Evolutionary conservation across 192 early-diverging fungal species (phyloP), one percentile per base, ranked within the genome.

Genomic region (Chytriomyces hyalinus): DNA sequence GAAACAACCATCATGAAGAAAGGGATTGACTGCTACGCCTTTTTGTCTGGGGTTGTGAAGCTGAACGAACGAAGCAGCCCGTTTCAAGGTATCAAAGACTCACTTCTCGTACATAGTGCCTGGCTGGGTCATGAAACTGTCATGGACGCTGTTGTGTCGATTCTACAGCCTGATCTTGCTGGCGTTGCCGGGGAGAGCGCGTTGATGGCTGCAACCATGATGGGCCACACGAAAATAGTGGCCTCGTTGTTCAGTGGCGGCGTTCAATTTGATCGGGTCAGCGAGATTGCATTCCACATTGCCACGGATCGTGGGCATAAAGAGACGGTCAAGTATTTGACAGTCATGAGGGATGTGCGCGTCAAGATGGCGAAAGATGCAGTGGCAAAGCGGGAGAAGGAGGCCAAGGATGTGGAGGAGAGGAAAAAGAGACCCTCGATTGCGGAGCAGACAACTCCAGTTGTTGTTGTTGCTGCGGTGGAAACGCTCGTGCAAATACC

Each of bases 81-180:
- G 20, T 63, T 78, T 28, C 77, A 62, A 9, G 8, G 22, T n/a
- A 61, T 78, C n/a, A 71, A 66, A 26, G 49, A 63, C 20, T 79
- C 91, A 17, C 62, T 82, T 17, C 47, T 92, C 17, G 76, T 87
- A 2, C 90, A 92, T 62, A 80, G 78, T 20, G 80, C 86, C 46
- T 84, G 87, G 68, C 80, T 92, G 53, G 91, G 89, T 79, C 89
- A 72, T 46, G 87, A 86, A 49, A 49, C 77, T 65, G 77, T 78
- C 3, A 63, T 78, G 59, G 77, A 78, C 26, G 77, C 77, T 45
- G 77, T 78, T 9, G 20, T 78, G 3, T 20, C 70, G 17, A 62
- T 73, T 8, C 43, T 73, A 28, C 77, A 78, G 49, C 77, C 77
- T 9, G 44, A 78, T 46, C 13, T 78, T 28, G 60, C 65, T 8